These are phyloP conservation scores for Irpex lacteus DNA, from an alignment of 1,284 basidiomycete species.

Conservation along the genomic window DNA sequence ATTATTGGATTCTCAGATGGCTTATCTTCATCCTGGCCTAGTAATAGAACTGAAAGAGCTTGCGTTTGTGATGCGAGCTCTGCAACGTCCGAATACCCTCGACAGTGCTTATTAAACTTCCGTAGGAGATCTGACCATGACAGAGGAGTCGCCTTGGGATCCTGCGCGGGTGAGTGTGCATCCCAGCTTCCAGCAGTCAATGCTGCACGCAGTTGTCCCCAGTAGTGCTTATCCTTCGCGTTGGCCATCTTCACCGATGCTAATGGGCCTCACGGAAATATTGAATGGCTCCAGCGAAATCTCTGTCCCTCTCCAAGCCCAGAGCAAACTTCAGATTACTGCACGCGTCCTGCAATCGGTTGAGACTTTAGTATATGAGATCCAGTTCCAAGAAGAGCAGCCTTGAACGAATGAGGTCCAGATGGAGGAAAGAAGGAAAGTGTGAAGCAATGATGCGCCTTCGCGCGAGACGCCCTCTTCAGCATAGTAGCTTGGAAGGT, in stretches of 20 bases:
- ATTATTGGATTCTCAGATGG: constrained; percentile 41
- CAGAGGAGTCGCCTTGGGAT: constrained; percentile 54
- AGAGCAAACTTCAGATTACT: too few relatives aligned
- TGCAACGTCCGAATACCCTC: constrained; percentile 54
- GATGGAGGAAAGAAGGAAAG: not conserved
- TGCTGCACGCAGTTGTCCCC: constrained; percentile 63
- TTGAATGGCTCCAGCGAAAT: too few relatives aligned
- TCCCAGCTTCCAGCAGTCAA: constrained; percentile 73
- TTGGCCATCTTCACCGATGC: constrained; percentile 31
- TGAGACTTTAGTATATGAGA: too few relatives aligned
- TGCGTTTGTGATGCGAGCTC: constrained; percentile 69
- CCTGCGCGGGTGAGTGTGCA: constrained; percentile 55
- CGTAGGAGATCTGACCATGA: constrained; percentile 80
- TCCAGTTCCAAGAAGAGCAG: not conserved
- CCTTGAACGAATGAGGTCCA: not conserved
- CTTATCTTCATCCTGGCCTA: constrained; percentile 35
- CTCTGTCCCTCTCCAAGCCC: too few relatives aligned
- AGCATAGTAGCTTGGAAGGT: not conserved
- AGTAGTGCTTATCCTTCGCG: constrained; percentile 70
- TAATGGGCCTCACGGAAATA: too few relatives aligned
- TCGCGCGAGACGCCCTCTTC: not conserved
- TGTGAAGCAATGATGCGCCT: not conserved
- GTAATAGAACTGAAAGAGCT: constrained; percentile 57
- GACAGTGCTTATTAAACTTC: constrained; percentile 88
- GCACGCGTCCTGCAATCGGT: too few relatives aligned